Evolutionary conservation across 345 rosid species (phyloP), one percentile per base, ranked within the genome.

Genomic region (Angophora floribunda): DNA sequence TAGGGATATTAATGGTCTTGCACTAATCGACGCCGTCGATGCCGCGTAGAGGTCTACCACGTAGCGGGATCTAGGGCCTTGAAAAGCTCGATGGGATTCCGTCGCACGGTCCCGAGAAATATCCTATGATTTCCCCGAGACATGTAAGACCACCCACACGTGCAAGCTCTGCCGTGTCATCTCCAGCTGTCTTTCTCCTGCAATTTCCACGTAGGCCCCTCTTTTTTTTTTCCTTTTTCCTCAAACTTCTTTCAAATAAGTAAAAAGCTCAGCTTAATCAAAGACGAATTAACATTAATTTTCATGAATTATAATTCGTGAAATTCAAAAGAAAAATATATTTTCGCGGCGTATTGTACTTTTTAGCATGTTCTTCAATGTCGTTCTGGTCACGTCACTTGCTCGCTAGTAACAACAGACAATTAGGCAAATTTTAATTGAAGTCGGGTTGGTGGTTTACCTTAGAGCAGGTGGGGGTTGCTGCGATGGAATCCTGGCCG

Each of bases 21-120:
- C 89, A 91, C 90, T 89, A 90, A 88, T 90, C 87, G 85, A 47
- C 52, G 94, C 94, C 94, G 96, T 92, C 85, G 92, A 92, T 92
- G 88, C 90, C 95, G 94, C 87, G 36, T 14, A 65, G 52, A 41
- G 87, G 89, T 45, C 79, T 88, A 88, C 90, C 90, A 85, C 90
- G 85, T 84, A 51, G 94, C 90, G 88, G 67, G 86, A 92, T 92
- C 93, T 24, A 12, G 88, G 89, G 89, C 91, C 91, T 93, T 88
- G 92, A 87, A 89, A 85, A 24, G 53, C 90, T 88, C 91, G 45
- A 63, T 41, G 51, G 24, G 45, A 88, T 65, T 85, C n/a, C 13
- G 65, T 88, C 30, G 44, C 87, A 24, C 13, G 21, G 86, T 61
- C 88, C 82, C 88, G 86, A 89, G 88, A 90, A 15, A 80, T 87